These are phyloP conservation scores for Tilletia horrida DNA, from an alignment of 1,284 basidiomycete genomes.

Conservation along the genomic window DNA sequence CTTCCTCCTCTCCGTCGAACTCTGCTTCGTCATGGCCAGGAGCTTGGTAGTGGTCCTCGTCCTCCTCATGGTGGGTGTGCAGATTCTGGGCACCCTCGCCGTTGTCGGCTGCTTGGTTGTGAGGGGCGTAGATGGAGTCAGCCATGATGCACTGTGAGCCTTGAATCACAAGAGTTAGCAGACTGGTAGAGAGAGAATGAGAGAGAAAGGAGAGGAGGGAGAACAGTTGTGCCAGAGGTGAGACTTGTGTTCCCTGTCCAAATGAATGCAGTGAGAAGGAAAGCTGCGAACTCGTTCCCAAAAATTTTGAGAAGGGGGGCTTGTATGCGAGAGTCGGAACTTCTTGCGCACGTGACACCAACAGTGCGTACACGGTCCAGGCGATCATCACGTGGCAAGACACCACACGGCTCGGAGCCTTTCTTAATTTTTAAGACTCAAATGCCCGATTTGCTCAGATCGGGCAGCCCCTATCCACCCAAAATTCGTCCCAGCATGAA, in stretches of 20 bases:
- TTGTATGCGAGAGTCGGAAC: too few species aligned
- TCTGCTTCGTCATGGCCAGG: slow-evolving; percentile 11
- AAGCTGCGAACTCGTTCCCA: too few species aligned
- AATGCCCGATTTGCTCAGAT: background rate
- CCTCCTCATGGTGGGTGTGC: too few species aligned
- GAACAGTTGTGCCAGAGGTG: background rate
- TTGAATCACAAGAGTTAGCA: background rate
- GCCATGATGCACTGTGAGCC: slow-evolving; percentile 24
- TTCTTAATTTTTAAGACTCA: background rate
- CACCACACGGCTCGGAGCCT: background rate
- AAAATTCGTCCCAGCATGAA: too few species aligned
- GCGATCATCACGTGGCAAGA: too few species aligned
- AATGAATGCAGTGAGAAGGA: background rate
- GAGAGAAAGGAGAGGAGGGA: background rate
- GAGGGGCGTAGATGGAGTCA: slow-evolving; percentile 42
- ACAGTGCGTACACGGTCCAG: too few species aligned
- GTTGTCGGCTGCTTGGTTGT: slow-evolving; percentile 33
- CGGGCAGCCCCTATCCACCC: background rate
- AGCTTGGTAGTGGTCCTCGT: background rate
- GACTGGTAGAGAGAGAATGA: background rate
- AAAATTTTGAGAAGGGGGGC: too few species aligned
- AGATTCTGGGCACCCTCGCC: slow-evolving; percentile 13
- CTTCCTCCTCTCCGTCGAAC: background rate
- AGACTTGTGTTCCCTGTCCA: background rate
- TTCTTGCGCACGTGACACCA: too few species aligned